Evolutionary conservation across 352 stramenopile genomes (phyloP), one percentile per base, ranked within the genome.

Genomic region (Globisporangium solare): DNA sequence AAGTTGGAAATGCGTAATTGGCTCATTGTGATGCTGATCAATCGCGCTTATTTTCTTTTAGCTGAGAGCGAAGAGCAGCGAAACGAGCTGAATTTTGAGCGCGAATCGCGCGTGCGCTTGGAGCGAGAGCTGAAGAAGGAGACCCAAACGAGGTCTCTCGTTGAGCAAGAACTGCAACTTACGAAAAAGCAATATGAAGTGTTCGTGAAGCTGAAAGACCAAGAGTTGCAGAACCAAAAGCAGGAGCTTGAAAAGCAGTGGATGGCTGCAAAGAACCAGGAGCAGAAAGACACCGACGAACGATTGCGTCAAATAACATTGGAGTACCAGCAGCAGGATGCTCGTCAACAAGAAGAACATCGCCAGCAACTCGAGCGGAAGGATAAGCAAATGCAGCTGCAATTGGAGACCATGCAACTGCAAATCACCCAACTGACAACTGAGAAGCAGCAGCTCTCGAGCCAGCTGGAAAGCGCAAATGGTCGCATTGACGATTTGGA

Each of bases 171-270:
- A 54, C 51, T 92, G n/a, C 66, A 61, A 11, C 63, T 92, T 0
- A 70, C 71, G n/a, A 88, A 89, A 64, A 86, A 89, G 56, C 77
- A 92, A 39, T 67, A 83, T 17, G 79, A 83, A 6, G 76, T 89
- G 43, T 62, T 75, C 42, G 58, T 77, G 37, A 80, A 86, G 54
- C 71, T 89, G 6, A 79, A 83, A 22, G 66, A 84, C 15, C 82
- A 79, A 10, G 79, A 89, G 43, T 27, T 80, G 21, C 66, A 73
- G 18, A 74, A 56, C n/a, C 68, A 67, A 1, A 71, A 63, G 7
- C 60, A 71, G 14, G 67, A 79, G n/a, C 39, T 83, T 24, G 75
- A 85, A 54, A 67, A 75, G 58, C 72, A 83, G n/a, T 56, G 77
- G 40, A 54, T 69, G 10, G 60, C 52, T 0, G 46, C 64, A 18